Conservation (phyloP, 148 eudicot genomes). For the Mesembryanthemum crystallinum region DNA sequence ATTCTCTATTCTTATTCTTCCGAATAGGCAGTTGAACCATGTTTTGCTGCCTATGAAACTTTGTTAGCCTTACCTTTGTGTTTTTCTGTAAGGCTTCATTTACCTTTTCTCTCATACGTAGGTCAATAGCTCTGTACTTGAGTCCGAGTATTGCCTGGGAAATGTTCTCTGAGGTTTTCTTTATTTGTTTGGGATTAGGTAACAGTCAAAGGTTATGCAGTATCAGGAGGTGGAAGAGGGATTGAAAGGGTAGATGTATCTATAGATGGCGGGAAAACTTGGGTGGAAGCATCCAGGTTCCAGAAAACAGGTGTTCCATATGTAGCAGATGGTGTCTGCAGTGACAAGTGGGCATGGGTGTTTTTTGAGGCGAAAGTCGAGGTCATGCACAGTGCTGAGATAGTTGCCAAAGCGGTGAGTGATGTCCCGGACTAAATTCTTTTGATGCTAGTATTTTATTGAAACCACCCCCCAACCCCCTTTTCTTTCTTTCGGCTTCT, state of each 20-base stretch:
- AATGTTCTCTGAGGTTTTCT: background rate
- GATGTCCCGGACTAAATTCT: too few relatives aligned
- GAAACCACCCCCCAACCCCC: background rate
- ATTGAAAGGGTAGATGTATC: slow-evolving; percentile 92
- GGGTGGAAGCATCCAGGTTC: slow-evolving; percentile 84
- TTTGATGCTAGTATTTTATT: background rate
- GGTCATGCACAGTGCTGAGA: slow-evolving; percentile 54
- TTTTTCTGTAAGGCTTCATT: too few relatives aligned
- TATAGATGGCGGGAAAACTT: slow-evolving; percentile 82
- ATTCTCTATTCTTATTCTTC: background rate
- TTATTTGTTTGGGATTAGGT: slow-evolving; percentile 38
- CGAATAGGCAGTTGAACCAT: background rate
- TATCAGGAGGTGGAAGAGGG: slow-evolving; percentile 94
- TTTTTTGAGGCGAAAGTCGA: slow-evolving; percentile 68
- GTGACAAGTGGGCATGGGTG: slow-evolving; percentile 99
- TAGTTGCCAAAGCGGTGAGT: slow-evolving; percentile 92
- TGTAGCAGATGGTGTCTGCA: slow-evolving; percentile 51
- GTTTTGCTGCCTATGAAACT: background rate
- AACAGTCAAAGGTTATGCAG: slow-evolving; percentile 79
- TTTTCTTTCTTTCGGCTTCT: background rate
- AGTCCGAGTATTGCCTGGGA: background rate
- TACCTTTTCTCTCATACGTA: background rate
- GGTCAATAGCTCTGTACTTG: background rate
- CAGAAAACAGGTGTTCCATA: slow-evolving; percentile 67
- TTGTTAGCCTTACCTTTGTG: background rate